These are phyloP conservation scores for Dissophora ornata DNA, from an alignment of 192 early-diverging fungal genomes.

Conservation along the genomic window DNA sequence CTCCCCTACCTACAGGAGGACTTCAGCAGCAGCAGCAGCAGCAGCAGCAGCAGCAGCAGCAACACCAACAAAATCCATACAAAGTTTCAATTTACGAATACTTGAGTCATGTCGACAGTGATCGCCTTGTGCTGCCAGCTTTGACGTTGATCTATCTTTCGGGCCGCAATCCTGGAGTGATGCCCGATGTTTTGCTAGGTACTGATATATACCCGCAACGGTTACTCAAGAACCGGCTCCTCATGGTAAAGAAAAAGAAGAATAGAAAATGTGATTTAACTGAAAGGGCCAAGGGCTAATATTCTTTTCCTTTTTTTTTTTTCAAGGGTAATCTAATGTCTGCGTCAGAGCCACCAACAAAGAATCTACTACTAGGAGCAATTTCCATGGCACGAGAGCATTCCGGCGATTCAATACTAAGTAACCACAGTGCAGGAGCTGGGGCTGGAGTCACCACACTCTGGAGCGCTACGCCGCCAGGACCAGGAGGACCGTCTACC, in stretches of 20 bases:
- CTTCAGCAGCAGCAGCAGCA: constrained; percentile 5
- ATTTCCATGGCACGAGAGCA: constrained; percentile 29
- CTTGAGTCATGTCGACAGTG: constrained; percentile 27
- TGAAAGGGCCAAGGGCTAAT: background rate
- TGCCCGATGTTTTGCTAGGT: constrained; percentile 51
- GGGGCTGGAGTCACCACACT: background rate
- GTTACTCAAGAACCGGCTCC: constrained; percentile 40
- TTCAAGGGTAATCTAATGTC: constrained; percentile 48
- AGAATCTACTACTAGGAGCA: background rate
- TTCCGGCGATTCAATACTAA: constrained; percentile 28
- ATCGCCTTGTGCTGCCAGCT: constrained; percentile 47
- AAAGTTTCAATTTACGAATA: constrained; percentile 48
- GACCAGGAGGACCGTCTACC: background rate
- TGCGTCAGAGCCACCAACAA: constrained; percentile 1
- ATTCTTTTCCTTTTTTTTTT: background rate
- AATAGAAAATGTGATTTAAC: no score
- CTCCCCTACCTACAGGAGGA: background rate
- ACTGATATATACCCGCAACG: constrained; percentile 57
- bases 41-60: no score
- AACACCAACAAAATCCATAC: constrained; percentile 49
- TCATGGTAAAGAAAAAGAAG: no score
- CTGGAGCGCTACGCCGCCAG: constrained; percentile 2
- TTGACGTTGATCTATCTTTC: constrained; percentile 51
- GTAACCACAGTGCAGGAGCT: constrained; percentile 9
- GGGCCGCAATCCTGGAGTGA: constrained; percentile 51